Evolutionary conservation across 2,329 filamentous ascomycete genomes (phyloP).

Genomic region (Colletotrichum sp.): DNA sequence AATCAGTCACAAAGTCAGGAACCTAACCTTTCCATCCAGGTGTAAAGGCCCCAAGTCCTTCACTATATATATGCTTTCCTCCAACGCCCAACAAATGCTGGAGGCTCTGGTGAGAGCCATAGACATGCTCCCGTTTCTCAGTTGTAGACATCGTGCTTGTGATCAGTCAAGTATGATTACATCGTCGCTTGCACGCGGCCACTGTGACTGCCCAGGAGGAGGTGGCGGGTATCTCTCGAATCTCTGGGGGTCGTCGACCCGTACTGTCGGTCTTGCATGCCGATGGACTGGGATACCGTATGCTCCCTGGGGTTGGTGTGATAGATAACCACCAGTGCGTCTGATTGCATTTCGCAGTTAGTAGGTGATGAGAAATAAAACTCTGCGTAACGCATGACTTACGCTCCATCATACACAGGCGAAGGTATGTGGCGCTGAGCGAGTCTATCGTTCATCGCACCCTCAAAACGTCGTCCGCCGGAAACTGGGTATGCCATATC

Average conservation of each 20-base stretch:
- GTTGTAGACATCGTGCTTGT: background rate
- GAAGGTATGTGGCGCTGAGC: background rate
- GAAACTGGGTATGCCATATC: background rate
- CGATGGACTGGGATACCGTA: conserved; percentile 8
- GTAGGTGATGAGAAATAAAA: background rate
- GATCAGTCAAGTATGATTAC: conserved; percentile 36
- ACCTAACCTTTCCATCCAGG: background rate
- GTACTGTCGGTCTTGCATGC: background rate
- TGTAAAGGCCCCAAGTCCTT: background rate
- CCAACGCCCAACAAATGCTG: background rate
- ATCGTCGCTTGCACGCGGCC: conserved; percentile 28
- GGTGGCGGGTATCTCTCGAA: conserved; percentile 20
- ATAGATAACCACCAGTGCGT: conserved; percentile 5
- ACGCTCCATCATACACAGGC: background rate
- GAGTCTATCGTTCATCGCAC: background rate
- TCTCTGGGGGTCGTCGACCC: background rate
- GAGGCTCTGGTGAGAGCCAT: background rate
- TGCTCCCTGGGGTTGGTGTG: conserved; percentile 19
- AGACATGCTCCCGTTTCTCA: background rate
- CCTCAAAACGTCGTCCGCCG: background rate
- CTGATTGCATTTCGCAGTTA: background rate
- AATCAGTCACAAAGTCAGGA: background rate
- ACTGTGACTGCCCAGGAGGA: conserved; percentile 21
- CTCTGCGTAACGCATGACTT: background rate
- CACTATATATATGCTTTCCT: background rate